Evolutionary conservation across 352 stramenopile genomes (phyloP), one percentile per base, ranked within the genome.

Genomic region (Pythium dissotocum): DNA sequence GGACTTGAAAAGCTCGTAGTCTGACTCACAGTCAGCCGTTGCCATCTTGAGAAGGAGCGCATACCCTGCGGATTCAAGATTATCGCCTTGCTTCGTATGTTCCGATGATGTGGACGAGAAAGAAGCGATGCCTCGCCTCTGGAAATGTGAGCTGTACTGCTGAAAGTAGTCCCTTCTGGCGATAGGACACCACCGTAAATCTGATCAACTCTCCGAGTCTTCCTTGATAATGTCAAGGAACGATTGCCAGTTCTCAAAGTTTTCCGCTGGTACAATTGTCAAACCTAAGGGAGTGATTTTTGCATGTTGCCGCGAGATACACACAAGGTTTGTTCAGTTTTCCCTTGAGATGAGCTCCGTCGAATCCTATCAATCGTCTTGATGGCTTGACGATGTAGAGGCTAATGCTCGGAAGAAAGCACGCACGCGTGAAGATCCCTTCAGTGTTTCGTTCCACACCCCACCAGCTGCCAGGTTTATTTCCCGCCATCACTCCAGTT

Each of bases 91-190:
- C 33, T 21, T 1, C 4, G 4, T 16, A 60, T 46, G 28, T 60
- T 60, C 2, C 32, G 2, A 60, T 26, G 28, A 60, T 60, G 21
- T 60, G 54, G 28, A 18, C 21, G 16, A 60, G 54, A 28, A 30
- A 60, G 18, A 60, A 60, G 2, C 54, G 54, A 46, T 60, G 54
- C 1, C 30, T 32, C 2, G 33, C 54, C 13, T 28, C 18, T 28
- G 54, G 54, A 14, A 60, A 60, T 4, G 16, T 32, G 9, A 21
- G 21, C 28, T 4, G 8, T 6, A 60, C 35, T 26, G 54, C 54
- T 2, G 32, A 28, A 2, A 60, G 54, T 5, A 60, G 54, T 6
- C 54, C 16, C 28, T 60, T 60, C 28, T 60, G 54, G 2, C 54
- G 54, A 30, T 60, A 30, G 2, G 54, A 60, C 13, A 60, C 9